Evolutionary conservation across 331 rosid genomes (phyloP).

Genomic region (Saraca asoca): DNA sequence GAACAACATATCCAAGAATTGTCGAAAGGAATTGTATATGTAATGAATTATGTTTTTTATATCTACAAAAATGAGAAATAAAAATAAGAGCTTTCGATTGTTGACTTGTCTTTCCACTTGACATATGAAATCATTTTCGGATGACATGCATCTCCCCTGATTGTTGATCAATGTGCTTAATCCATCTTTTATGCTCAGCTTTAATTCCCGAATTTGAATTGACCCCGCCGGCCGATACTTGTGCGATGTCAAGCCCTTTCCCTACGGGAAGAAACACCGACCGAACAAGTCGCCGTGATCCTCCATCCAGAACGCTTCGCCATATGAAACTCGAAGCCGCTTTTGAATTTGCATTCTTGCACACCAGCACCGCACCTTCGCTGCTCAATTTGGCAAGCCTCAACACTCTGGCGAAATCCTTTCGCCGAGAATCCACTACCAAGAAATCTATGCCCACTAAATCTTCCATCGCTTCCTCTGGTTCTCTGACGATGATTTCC

Average conservation of each 20-base stretch:
- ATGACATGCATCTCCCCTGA: conserved; percentile 85
- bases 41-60: no score
- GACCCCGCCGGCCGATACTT: conserved; percentile 53
- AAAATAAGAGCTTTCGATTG: no score
- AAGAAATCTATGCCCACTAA: conserved; percentile 67
- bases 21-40: no score
- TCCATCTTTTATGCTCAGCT: conserved; percentile 49
- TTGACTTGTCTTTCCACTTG: background rate
- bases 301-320: conserved; percentile 53
- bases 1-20: no score
- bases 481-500: conserved; percentile 68
- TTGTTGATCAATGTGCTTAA: conserved; percentile 71
- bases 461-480: conserved; percentile 67
- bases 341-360: conserved; percentile 70
- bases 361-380: conserved; percentile 74
- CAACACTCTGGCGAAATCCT: conserved; percentile 56
- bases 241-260: conserved; percentile 78
- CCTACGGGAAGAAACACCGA: conserved; percentile 92
- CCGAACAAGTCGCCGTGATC: conserved; percentile 60
- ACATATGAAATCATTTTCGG: conserved; percentile 33
- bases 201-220: conserved; percentile 27
- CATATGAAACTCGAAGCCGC: conserved; percentile 51
- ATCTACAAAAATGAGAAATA: no score
- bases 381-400: conserved; percentile 69
- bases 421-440: conserved; percentile 72